Evolutionary conservation across 2,329 filamentous ascomycete genomes (phyloP).

Genomic region (Diaporthe eres): DNA sequence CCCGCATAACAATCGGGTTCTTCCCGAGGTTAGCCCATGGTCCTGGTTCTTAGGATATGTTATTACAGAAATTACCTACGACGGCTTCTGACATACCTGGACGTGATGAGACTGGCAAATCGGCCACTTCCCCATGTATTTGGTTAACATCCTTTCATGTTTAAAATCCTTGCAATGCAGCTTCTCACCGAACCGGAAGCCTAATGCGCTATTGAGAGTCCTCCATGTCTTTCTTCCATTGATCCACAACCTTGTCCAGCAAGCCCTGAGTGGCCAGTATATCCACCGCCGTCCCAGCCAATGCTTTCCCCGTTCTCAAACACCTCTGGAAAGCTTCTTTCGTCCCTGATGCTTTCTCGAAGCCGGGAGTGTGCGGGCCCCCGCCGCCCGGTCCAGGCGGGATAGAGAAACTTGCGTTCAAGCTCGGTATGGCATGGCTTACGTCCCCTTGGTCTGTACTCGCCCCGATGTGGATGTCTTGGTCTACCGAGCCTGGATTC

Average conservation of each 20-base stretch:
- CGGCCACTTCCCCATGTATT: no score
- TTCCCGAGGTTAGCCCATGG: no score
- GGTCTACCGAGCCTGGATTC: conserved; percentile 36
- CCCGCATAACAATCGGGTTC: no score
- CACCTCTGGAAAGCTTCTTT: conserved; percentile 61
- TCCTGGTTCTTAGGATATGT: no score
- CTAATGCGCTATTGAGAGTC: not conserved
- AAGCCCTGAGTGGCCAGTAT: conserved; percentile 59
- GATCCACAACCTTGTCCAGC: conserved; percentile 58
- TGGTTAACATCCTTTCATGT: no score
- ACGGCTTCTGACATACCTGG: no score
- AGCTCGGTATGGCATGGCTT: conserved; percentile 69
- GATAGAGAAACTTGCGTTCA: conserved; percentile 68
- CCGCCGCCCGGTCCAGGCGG: conserved; percentile 56
- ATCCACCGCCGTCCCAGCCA: conserved; percentile 64
- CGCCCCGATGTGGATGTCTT: conserved; percentile 51
- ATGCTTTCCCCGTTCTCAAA: conserved; percentile 61
- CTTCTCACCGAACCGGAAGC: not conserved
- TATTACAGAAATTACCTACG: no score
- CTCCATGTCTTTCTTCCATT: conserved; percentile 53
- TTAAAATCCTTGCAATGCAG: not conserved
- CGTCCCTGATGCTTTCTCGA: conserved; percentile 65
- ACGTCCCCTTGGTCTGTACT: conserved; percentile 73
- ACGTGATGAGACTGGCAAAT: no score
- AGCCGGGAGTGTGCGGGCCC: conserved; percentile 68